Base-by-base conservation (phyloP, 148 eudicot species). In the Simmondsia chinensis region DNA sequence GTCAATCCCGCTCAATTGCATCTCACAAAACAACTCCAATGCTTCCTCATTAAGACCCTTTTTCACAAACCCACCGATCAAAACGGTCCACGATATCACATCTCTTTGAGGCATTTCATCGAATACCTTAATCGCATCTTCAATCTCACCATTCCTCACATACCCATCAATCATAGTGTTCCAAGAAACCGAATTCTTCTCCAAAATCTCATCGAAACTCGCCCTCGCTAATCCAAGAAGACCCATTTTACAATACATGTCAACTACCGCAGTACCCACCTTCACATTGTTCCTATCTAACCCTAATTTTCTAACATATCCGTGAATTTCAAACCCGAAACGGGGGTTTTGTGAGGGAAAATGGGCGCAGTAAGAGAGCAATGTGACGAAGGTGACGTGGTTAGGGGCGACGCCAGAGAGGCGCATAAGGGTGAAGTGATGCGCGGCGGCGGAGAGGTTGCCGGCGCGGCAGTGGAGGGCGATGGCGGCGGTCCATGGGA, bases 101-200 rank as follows among this genome's bases (percentile, higher is more conserved):
- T 74, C 70, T 59, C 67, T 70, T 9, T 27, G 10, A 23, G 76
- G 66, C 84, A 73, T 73, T 73, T 77, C 66, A 41, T 66, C 69
- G 43, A 77, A 77, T 71, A 77, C 41, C 19, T 56, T 32, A 25
- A 66, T 12, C n/a, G 82, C 94, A 15, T 66, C 68, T 28, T 64
- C 72, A 46, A 79, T 7, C 26, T 26, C 43, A 0, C 73, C 87
- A 52, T 69, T 73, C 33, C 79, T 73, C 87, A 76, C 74, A 43
- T 69, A 79, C 60, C 87, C 87, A 61, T 78, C 66, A 48, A 82
- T 60, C 83, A 82, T 68, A 24, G 75, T 76, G 34, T 78, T 86
- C 96, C 93, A 86, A 38, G 87, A 43, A 9, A 82, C 58, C n/a
- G 60, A 60, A 60, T 86, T 82, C 56, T 61, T 86, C 2, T 9